Percentiles rank a stretch among this genome's conserved stretches.
These are phyloP conservation scores for Boletus sp. DNA, from an alignment of 768 basidiomycete species.

Conservation along the genomic window DNA sequence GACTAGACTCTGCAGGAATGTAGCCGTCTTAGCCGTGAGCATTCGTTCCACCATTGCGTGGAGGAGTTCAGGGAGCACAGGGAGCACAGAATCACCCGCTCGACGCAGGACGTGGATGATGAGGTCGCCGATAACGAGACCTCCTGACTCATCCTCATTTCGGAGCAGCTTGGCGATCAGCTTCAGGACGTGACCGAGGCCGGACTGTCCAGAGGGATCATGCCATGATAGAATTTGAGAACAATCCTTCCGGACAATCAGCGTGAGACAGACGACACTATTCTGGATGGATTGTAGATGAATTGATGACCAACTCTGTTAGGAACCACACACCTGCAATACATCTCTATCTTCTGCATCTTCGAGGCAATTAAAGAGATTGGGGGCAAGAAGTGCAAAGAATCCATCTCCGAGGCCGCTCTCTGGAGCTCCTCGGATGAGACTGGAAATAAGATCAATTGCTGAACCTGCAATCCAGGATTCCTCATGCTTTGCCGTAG, in stretches of 20 bases:
- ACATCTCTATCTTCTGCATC: constrained; percentile 84
- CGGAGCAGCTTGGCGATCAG: constrained; percentile 78
- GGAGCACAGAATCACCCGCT: constrained; percentile 75
- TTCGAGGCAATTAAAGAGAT: constrained; percentile 66
- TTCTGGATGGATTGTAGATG: constrained; percentile 48
- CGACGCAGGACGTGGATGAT: constrained; percentile 89
- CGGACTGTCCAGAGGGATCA: constrained; percentile 63
- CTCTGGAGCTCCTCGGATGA: constrained; percentile 64
- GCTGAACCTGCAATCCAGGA: constrained; percentile 78
- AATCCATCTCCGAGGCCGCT: constrained; percentile 76
- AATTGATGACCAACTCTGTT: not conserved
- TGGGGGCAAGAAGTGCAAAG: constrained; percentile 71
- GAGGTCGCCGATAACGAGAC: constrained; percentile 90
- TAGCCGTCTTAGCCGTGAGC: constrained; percentile 82
- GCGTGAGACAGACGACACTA: constrained; percentile 77
- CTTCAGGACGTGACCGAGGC: constrained; percentile 71
- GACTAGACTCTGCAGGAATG: constrained; percentile 89
- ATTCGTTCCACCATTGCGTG: constrained; percentile 82
- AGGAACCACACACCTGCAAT: constrained; percentile 52
- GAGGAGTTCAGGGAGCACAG: constrained; percentile 84
- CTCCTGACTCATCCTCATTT: constrained; percentile 85
- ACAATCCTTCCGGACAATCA: constrained; percentile 85
- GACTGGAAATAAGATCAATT: constrained; percentile 74
- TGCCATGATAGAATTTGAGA: constrained; percentile 78
- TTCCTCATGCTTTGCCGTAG: constrained; percentile 55